Evolutionary conservation across 116 monocot species (phyloP).

Genomic region (Dioscorea cayenensis): DNA sequence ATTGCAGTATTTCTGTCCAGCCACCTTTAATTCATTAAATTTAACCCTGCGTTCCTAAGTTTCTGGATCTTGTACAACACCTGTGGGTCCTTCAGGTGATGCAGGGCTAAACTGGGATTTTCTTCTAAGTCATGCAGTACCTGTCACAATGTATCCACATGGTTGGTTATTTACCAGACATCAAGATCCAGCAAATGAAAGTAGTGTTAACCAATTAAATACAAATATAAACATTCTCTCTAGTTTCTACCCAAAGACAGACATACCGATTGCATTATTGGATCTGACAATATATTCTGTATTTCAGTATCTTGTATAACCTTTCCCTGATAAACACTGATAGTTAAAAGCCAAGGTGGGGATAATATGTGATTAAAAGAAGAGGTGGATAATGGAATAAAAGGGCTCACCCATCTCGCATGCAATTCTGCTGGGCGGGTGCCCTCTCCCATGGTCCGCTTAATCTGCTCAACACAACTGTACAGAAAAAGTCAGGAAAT

Average conservation of each 20-base stretch:
- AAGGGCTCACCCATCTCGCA: constrained; percentile 74
- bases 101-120: too few species aligned
- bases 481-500: not conserved
- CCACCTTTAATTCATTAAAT: constrained; percentile 34
- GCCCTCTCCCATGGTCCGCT: constrained; percentile 71
- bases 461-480: constrained; percentile 96
- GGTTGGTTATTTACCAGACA: not conserved
- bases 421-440: constrained; percentile 79
- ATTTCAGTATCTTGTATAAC: constrained; percentile 99
- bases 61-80: constrained; percentile 70
- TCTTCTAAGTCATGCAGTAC: too few species aligned
- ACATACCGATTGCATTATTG: constrained; percentile 88
- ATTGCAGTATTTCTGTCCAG: not conserved
- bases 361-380: not conserved
- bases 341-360: not conserved
- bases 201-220: not conserved
- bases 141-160: not conserved
- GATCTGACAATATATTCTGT: constrained; percentile 82
- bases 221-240: not conserved
- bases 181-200: not conserved
- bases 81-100: too few species aligned
- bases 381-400: not conserved
- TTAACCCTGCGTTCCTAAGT: constrained; percentile 66
- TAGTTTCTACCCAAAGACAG: not conserved
- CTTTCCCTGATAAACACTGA: constrained; percentile 46